Base-by-base conservation (phyloP, 345 rosid genomes). In the Gossypium ekmanianum region DNA sequence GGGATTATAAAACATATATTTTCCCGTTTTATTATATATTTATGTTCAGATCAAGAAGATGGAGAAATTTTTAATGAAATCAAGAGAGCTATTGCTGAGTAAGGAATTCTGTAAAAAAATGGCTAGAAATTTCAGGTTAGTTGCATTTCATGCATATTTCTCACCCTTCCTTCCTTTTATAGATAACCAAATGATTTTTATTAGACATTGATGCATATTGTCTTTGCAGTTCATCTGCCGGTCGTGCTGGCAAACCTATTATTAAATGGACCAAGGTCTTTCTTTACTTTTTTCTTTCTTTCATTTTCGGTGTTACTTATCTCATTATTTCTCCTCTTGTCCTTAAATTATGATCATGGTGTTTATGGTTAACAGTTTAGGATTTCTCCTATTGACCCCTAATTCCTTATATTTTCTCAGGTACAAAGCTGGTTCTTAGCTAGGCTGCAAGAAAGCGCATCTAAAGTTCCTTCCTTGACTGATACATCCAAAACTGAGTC, bases 181-280 rank as follows among this genome's bases (percentile, higher is more conserved):
- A 17, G 47, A 4, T 63, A 74, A 43, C 13, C 11, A 52, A 55
- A 48, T 66, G 44, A 62, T 14, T 64, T 50, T 17, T 7, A 48
- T 52, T 17, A 9, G 61, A 68, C 43, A 24, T 74, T 43, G 52
- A 6, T 59, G 65, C 61, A 9, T 27, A n/a, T 16, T 79, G 20
- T 69, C 61, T 26, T 77, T 78, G 78, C 87, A 90, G 95, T 78
- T 72, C 68, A 70, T 90, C 94, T 43, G 61, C 94, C 34, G 90
- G 80, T 54, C 91, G 92, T 75, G 91, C 88, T 69, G 91, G 94
- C 67, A 90, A 90, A 76, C 92, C 94, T 56, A 44, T 79, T 55
- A 72, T 88, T 70, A 88, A 74, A 79, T 88, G 94, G 92, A 79
- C 79, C 20, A 88, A 88, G 88, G 94, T 87, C 62, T 41, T 77